Conservation (phyloP, 2,329 filamentous ascomycete species). For the Hypoxylon sp. region DNA sequence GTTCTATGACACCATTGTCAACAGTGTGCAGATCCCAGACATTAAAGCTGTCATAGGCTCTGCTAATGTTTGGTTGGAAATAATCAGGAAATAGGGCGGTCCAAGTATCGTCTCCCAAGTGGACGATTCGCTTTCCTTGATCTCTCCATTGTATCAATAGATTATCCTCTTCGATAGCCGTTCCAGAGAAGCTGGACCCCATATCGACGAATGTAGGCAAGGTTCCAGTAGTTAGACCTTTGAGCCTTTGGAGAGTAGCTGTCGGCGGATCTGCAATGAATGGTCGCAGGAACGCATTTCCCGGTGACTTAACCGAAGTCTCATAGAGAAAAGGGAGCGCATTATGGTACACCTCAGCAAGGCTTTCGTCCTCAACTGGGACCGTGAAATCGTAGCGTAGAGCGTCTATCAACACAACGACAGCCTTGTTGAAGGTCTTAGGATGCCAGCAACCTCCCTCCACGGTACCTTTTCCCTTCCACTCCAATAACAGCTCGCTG, state of each 20-base stretch:
- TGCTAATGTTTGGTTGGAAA: constrained; percentile 88
- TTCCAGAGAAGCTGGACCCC: constrained; percentile 95
- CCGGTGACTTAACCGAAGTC: constrained; percentile 79
- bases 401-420: constrained; percentile 92
- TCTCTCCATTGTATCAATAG: constrained; percentile 76
- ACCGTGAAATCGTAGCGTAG: constrained; percentile 97
- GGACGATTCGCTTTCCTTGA: constrained; percentile 82
- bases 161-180: constrained; percentile 94
- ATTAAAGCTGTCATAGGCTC: constrained; percentile 96
- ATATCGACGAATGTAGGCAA: constrained; percentile 94
- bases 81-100: constrained; percentile 92
- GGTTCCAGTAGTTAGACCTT: constrained; percentile 95
- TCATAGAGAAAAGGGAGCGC: constrained; percentile 90
- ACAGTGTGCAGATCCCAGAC: constrained; percentile 98
- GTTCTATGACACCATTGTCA: constrained; percentile 92
- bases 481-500: constrained; percentile 65
- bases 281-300: constrained; percentile 89
- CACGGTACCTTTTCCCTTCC: constrained; percentile 61
- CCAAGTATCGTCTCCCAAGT: constrained; percentile 99
- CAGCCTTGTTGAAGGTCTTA: constrained; percentile 91
- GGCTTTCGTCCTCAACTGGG: constrained; percentile 73
- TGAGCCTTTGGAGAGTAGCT: constrained; percentile 90
- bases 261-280: constrained; percentile 99
- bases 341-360: constrained; percentile 81
- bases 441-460: constrained; percentile 93